Evolutionary conservation across 176 grass and related monocot species (phyloP).

Genomic region (Zizania latifolia): DNA sequence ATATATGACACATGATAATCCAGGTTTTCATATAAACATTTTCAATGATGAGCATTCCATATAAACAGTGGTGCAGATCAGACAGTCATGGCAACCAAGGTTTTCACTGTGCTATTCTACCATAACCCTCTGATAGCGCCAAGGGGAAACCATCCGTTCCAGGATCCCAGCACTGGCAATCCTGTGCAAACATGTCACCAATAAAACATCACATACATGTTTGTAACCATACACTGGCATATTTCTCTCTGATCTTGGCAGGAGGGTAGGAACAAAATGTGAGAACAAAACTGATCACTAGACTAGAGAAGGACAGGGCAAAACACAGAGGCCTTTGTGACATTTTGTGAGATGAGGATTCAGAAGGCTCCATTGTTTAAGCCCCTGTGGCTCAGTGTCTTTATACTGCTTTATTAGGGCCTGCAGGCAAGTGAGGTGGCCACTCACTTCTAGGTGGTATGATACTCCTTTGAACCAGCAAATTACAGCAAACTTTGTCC

Average conservation of each 20-base stretch:
- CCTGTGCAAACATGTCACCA: background rate
- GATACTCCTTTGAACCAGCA: constrained; percentile 21
- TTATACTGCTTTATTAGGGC: constrained; percentile 8
- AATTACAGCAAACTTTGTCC: constrained; percentile 36
- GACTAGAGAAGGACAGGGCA: background rate
- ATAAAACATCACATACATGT: background rate
- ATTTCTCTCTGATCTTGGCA: background rate
- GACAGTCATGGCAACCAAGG: background rate
- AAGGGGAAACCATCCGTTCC: background rate
- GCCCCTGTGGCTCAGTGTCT: background rate
- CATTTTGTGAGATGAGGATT: background rate
- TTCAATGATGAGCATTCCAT: background rate
- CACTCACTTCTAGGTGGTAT: constrained; percentile 26
- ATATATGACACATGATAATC: too few relatives aligned
- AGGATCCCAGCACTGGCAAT: background rate
- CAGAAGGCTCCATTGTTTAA: constrained; percentile 16
- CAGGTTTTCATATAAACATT: background rate
- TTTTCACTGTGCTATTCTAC: background rate
- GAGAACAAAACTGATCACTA: background rate
- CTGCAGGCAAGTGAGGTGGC: constrained; percentile 9
- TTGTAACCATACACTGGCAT: too few relatives aligned
- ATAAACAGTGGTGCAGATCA: background rate
- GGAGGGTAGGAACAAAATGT: background rate
- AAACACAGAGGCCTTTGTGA: background rate
- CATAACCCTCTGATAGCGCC: background rate